These are phyloP conservation scores for Suhomyces sp. DNA, from an alignment of 805 yeast genomes.

Conservation along the genomic window DNA sequence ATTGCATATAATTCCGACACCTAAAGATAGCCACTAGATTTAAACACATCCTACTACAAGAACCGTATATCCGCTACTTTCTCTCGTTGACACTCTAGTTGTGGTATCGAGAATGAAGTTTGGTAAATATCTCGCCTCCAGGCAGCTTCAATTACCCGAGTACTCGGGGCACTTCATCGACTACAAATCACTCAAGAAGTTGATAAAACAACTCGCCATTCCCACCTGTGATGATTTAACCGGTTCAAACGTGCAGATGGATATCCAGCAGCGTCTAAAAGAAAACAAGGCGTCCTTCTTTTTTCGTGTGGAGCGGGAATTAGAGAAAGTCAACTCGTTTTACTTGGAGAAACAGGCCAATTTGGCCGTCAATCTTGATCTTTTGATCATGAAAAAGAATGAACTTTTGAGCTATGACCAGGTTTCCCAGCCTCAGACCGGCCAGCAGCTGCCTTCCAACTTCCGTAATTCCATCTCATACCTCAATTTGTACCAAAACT, in stretches of 20 bases:
- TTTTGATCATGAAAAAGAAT: slow-evolving; percentile 67
- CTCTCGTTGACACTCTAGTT: background rate
- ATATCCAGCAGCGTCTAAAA: slow-evolving; percentile 53
- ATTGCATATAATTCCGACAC: background rate
- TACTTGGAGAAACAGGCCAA: slow-evolving; percentile 90
- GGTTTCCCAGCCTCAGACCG: background rate
- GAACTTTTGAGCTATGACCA: slow-evolving; percentile 36
- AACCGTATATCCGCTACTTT: background rate
- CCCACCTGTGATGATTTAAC: slow-evolving; percentile 24
- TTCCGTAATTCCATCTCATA: slow-evolving; percentile 71
- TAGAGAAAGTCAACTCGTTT: slow-evolving; percentile 92
- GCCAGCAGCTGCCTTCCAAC: slow-evolving; percentile 19
- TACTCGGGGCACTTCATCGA: slow-evolving; percentile 91
- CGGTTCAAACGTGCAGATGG: slow-evolving; percentile 17
- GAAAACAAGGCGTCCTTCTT: slow-evolving; percentile 89
- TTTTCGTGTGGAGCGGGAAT: slow-evolving; percentile 88
- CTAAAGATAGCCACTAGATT: background rate
- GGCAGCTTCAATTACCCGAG: slow-evolving; percentile 93
- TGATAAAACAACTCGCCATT: slow-evolving; percentile 75
- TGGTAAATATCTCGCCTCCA: slow-evolving; percentile 90
- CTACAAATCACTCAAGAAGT: slow-evolving; percentile 88
- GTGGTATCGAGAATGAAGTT: slow-evolving; percentile 59
- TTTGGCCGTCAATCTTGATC: slow-evolving; percentile 72
- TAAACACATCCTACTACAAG: background rate
- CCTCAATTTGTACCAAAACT: slow-evolving; percentile 80